Conservation (phyloP, 768 basidiomycete genomes). For the Mycena kentingensis region DNA sequence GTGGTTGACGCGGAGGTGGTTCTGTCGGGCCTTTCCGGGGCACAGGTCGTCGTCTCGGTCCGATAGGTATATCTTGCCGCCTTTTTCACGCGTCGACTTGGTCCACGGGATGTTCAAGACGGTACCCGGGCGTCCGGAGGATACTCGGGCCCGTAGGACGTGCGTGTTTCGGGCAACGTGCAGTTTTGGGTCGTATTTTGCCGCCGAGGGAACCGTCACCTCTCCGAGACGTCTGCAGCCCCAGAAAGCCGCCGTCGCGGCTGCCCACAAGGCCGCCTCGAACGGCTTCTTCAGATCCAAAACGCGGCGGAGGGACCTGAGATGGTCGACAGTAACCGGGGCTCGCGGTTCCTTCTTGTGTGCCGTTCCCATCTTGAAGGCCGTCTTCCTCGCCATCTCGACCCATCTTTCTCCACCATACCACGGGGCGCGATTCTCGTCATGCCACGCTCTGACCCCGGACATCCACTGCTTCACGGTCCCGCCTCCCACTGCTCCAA, state of each 20-base stretch:
- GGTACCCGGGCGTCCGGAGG: slow-evolving; percentile 7
- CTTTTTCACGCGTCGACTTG: slow-evolving; percentile 27
- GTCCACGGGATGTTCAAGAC: slow-evolving; percentile 36
- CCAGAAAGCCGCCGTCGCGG: slow-evolving; percentile 38
- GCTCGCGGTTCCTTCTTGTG: slow-evolving; percentile 23
- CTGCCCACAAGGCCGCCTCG: slow-evolving; percentile 39
- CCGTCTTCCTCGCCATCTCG: slow-evolving; percentile 10
- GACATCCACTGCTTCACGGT: slow-evolving; percentile 38
- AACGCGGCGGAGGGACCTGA: slow-evolving; percentile 23
- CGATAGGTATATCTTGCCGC: slow-evolving; percentile 19
- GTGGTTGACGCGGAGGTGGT: slow-evolving; percentile 26
- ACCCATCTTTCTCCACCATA: slow-evolving; percentile 31
- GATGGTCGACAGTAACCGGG: slow-evolving; percentile 40
- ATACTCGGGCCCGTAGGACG: not conserved
- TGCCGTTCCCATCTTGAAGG: slow-evolving; percentile 26
- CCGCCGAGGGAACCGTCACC: slow-evolving; percentile 21
- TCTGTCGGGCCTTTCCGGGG: slow-evolving; percentile 19
- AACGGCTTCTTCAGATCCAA: slow-evolving; percentile 31
- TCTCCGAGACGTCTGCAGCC: slow-evolving; percentile 36
- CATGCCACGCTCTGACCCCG: slow-evolving; percentile 40
- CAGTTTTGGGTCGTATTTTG: slow-evolving; percentile 12
- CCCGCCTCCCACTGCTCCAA: slow-evolving; percentile 18
- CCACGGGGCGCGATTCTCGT: slow-evolving; percentile 38
- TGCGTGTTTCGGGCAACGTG: slow-evolving; percentile 5
- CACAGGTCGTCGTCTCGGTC: slow-evolving; percentile 20